Evolutionary conservation across 768 basidiomycete species (phyloP).

Genomic region (Trametes villosa): DNA sequence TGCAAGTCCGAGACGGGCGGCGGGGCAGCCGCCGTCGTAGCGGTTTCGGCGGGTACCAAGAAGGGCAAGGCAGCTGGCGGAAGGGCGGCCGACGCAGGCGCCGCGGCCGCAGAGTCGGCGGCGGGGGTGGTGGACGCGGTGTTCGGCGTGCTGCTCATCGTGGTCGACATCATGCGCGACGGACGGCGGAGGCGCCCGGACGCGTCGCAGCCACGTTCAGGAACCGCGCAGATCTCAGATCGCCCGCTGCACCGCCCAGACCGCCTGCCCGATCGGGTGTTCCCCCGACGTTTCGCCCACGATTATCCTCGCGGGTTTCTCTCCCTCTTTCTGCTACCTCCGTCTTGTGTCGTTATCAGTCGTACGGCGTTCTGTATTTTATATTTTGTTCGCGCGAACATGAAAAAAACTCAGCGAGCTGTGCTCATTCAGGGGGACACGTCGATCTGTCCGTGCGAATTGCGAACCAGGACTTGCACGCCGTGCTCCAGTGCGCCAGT

Average conservation of each 20-base stretch:
- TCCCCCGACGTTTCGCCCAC: neutral
- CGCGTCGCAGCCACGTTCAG: neutral
- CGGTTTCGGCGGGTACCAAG: neutral
- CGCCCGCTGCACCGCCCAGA: too few relatives aligned
- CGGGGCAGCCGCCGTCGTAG: neutral
- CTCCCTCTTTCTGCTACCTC: too few relatives aligned
- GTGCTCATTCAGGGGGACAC: too few relatives aligned
- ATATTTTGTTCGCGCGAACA: too few relatives aligned
- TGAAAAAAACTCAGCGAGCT: too few relatives aligned
- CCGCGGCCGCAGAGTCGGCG: neutral
- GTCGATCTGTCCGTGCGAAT: too few relatives aligned
- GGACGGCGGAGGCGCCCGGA: neutral
- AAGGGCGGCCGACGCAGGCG: conserved; percentile 9
- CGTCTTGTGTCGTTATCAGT: too few relatives aligned
- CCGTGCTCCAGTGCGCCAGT: too few relatives aligned
- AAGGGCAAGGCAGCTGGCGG: conserved; percentile 18
- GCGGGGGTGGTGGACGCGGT: neutral
- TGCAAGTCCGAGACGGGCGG: conserved; percentile 17
- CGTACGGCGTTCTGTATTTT: too few relatives aligned
- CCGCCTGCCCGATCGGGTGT: neutral
- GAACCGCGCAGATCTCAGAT: conserved; percentile 5
- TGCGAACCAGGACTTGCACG: too few relatives aligned
- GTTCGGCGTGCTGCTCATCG: conserved; percentile 16
- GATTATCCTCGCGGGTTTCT: too few relatives aligned
- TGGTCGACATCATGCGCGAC: conserved; percentile 12